phyloP scores from a whole-genome alignment of 2,329 filamentous ascomycete genomes.

The Venturia asperata region DNA sequence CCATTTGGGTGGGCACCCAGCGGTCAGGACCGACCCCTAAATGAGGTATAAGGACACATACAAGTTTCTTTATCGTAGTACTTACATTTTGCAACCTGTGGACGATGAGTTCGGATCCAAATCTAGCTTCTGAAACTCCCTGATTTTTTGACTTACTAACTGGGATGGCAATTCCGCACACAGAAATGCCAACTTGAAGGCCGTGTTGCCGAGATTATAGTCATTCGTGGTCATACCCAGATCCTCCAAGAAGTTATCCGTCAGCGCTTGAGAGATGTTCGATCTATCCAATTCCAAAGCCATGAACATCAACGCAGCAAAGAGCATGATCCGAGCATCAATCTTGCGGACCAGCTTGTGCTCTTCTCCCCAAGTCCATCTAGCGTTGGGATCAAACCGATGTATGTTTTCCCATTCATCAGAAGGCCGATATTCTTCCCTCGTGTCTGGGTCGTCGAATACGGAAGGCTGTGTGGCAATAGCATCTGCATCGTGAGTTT shows the following conservation, averaged over 20 bases:
- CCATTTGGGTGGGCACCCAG: constrained; percentile 41
- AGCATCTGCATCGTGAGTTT: constrained; percentile 21
- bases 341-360: constrained; percentile 28
- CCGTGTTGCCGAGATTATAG: constrained; percentile 25
- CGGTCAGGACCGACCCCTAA: constrained; percentile 25
- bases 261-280: constrained; percentile 25
- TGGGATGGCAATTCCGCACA: constrained; percentile 27
- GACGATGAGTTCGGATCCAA: not conserved
- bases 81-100: constrained; percentile 21
- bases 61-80: too few species aligned
- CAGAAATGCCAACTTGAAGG: constrained; percentile 24
- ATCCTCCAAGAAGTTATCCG: constrained; percentile 26
- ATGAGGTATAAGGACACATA: not conserved
- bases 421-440: constrained; percentile 21
- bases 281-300: constrained; percentile 39
- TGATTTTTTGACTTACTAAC: constrained; percentile 20
- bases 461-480: constrained; percentile 23
- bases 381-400: constrained; percentile 5
- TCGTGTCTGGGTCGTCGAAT: constrained; percentile 22
- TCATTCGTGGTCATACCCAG: constrained; percentile 26
- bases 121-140: not conserved
- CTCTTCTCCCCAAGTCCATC: constrained; percentile 18
- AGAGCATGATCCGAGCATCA: constrained; percentile 30
- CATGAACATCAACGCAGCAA: constrained; percentile 44
- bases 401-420: constrained; percentile 12